These are phyloP conservation scores for Phytophthora crassamura DNA, from an alignment of 352 stramenopile genomes.

Conservation along the genomic window DNA sequence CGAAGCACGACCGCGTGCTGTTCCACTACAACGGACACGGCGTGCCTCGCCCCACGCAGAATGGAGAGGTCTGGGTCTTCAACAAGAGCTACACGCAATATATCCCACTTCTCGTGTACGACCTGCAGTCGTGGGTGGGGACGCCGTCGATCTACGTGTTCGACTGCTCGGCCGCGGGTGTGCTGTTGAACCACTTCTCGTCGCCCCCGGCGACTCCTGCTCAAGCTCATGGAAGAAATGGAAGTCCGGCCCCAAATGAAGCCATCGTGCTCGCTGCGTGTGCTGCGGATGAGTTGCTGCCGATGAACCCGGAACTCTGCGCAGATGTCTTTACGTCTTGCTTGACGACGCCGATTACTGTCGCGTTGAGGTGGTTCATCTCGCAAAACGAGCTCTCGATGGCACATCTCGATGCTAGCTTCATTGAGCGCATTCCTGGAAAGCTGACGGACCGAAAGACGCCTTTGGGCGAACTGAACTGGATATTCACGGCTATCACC, in stretches of 20 bases:
- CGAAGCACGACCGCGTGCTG: constrained; percentile 95
- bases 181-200: constrained; percentile 96
- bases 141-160: constrained; percentile 97
- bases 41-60: constrained; percentile 96
- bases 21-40: constrained; percentile 99
- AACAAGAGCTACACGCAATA: constrained; percentile 99
- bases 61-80: constrained; percentile 99
- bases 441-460: constrained; percentile 95
- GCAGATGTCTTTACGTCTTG: constrained; percentile 99
- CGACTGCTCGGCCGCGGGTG: constrained; percentile 96
- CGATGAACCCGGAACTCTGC: constrained; percentile 96
- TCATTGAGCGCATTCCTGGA: constrained; percentile 90
- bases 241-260: constrained; percentile 64
- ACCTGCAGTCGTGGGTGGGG: constrained; percentile 95
- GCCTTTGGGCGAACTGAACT: constrained; percentile 98
- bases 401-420: constrained; percentile 82
- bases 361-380: constrained; percentile 99
- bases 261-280: constrained; percentile 98
- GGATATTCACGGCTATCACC: constrained; percentile 99
- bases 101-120: constrained; percentile 97
- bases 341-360: constrained; percentile 98
- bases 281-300: constrained; percentile 94
- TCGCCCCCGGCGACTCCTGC: constrained; percentile 34
- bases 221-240: constrained; percentile 29
- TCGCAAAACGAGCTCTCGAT: constrained; percentile 92